Base-by-base conservation (phyloP, 805 yeast species). In the Millerozyma miso region DNA sequence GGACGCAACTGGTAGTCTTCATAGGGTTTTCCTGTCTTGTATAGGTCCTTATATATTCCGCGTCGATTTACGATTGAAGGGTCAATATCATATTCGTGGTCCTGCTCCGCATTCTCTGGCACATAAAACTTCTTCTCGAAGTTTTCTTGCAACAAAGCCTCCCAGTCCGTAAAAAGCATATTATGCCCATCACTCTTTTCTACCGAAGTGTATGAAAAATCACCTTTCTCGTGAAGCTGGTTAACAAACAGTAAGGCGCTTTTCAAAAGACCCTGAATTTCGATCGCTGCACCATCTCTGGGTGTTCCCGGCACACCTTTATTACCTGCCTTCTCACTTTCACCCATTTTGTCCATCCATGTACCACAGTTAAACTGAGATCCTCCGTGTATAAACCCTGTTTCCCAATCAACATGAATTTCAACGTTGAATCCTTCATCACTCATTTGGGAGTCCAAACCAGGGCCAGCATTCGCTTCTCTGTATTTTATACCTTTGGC, bases 341-440 rank as follows among this genome's bases (percentile, higher is more conserved):
- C 98, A 19, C 99, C 99, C 98, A 91, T 91, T 67, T 91, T 91
- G 65, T 91, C 99, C 97, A 90, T 91, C 99, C 99, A 91, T 0
- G 99, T 93, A 17, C 99, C 99, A 69, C 99, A 91, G 59, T 91
- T 91, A 60, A 67, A 79, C 62, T 86, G 96, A 38, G 87, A 86
- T 1, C 99, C 98, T 37, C 98, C 99, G 60, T 80, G 85, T 3
- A 90, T 69, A 23, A 93, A 67, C 1, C 99, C 99, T 10, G 86
- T 89, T 0, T 69, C 55, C 97, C 97, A 91, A 60, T 91, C 97
- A 36, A 90, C 88, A 44, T 65, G 55, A 1, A 90, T 76, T 49
- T 79, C 76, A 36, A 91, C 90, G 59, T 91, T 85, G 70, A 91
- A 91, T 0, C 99, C 99, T 55, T 85, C 88, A 58, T 83, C 89